Evolutionary conservation across 192 early-diverging fungal species (phyloP).

Genomic region (Linderina pennispora): DNA sequence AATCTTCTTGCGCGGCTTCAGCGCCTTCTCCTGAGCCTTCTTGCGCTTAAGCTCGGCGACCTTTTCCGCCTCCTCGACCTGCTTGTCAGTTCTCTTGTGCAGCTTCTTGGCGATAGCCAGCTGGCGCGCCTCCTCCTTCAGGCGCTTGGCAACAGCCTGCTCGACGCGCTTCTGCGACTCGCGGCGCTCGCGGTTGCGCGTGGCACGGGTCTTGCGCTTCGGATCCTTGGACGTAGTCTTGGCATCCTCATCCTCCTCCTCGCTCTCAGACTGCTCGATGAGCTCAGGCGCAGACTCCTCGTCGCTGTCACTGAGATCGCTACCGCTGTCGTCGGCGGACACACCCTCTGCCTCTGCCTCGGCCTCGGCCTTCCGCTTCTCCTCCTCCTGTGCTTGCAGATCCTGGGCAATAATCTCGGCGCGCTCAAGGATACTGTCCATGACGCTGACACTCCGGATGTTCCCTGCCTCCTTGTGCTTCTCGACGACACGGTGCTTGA

Average conservation of each 20-base stretch:
- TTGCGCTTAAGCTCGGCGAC: constrained; percentile 18
- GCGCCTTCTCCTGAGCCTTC: constrained; percentile 16
- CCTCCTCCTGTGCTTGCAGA: constrained; percentile 17
- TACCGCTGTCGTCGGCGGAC: constrained; percentile 12
- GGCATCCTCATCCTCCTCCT: constrained; percentile 2
- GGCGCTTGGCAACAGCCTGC: constrained; percentile 30
- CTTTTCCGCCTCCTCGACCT: constrained; percentile 18
- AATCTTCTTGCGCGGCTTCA: constrained; percentile 22
- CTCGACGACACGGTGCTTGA: constrained; percentile 22
- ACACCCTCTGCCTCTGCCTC: constrained; percentile 17
- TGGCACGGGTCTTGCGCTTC: constrained; percentile 53
- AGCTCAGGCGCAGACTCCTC: constrained; percentile 11
- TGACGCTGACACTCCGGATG: constrained; percentile 6
- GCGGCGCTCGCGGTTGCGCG: constrained; percentile 54
- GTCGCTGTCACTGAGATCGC: constrained; percentile 2
- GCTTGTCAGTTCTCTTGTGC: constrained; percentile 37
- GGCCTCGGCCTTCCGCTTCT: constrained; percentile 15
- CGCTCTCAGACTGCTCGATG: constrained; percentile 2
- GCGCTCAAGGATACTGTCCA: constrained; percentile 21
- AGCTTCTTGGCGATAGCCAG: constrained; percentile 49
- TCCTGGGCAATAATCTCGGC: constrained; percentile 18
- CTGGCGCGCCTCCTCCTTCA: constrained; percentile 46
- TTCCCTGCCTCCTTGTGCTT: constrained; percentile 8
- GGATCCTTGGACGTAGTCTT: constrained; percentile 19
- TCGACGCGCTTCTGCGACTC: constrained; percentile 23